Evolutionary conservation across 345 rosid genomes (phyloP).

Genomic region (Populus nigra): DNA sequence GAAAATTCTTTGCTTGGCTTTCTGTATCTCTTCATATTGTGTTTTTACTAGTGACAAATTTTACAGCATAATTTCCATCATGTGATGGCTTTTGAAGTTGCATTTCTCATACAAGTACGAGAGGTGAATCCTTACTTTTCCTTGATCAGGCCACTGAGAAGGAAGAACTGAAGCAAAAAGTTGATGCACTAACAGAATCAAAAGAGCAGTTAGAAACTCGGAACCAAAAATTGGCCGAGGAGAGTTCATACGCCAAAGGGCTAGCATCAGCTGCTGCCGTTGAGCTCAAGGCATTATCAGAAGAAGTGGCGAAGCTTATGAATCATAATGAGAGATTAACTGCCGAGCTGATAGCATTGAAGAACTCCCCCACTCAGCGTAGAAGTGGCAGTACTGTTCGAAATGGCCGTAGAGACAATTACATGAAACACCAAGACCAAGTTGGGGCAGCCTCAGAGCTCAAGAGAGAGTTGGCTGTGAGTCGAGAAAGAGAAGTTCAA

Average conservation of each 20-base stretch:
- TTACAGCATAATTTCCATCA: neutral
- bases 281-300: conserved; percentile 96
- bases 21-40: neutral
- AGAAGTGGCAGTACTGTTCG: conserved; percentile 45
- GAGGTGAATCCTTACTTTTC: conserved; percentile 17
- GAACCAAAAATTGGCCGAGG: conserved; percentile 84
- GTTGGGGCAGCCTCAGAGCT: conserved; percentile 55
- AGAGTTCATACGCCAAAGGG: conserved; percentile 95
- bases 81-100: neutral
- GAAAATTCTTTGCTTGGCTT: neutral
- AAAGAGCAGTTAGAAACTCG: conserved; percentile 70
- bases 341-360: conserved; percentile 62
- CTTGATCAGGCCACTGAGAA: conserved; percentile 55
- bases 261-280: conserved; percentile 99
- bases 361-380: conserved; percentile 58
- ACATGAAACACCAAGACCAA: conserved; percentile 63
- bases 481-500: conserved; percentile 77
- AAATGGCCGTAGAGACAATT: conserved; percentile 68
- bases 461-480: conserved; percentile 72
- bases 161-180: conserved; percentile 73
- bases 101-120: neutral
- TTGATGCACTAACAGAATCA: conserved; percentile 48
- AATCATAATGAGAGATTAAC: conserved; percentile 76
- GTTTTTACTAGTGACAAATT: neutral
- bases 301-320: conserved; percentile 96